Evolutionary conservation across 2,329 filamentous ascomycete species (phyloP).

Genomic region (Cladosporium velox): DNA sequence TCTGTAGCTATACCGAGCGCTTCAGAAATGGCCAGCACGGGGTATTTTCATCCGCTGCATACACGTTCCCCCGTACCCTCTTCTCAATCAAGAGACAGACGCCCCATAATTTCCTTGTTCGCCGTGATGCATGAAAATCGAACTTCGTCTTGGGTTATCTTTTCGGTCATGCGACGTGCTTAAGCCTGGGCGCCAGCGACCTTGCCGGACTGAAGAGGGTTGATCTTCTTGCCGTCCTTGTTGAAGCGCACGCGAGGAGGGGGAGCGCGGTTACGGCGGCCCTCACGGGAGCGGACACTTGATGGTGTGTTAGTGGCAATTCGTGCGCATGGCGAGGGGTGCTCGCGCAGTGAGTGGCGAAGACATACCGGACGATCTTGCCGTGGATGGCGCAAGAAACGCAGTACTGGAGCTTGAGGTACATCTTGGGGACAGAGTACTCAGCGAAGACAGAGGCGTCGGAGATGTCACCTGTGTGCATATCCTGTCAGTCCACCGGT

Average conservation of each 20-base stretch:
- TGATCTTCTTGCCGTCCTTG: conserved; percentile 99
- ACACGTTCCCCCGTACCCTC: conserved; percentile 21
- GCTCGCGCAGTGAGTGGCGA: conserved; percentile 21
- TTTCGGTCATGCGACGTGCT: conserved; percentile 23
- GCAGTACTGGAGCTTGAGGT: conserved; percentile 99
- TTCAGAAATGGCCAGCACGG: conserved; percentile 20
- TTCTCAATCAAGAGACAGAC: conserved; percentile 25
- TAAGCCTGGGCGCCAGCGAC: conserved; percentile 45
- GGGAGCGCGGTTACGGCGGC: conserved; percentile 97
- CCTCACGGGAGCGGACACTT: conserved; percentile 95
- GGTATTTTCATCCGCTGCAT: conserved; percentile 20
- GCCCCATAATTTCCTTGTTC: conserved; percentile 23
- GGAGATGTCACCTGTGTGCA: conserved; percentile 91
- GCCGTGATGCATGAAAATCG: conserved; percentile 23
- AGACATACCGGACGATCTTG: conserved; percentile 99
- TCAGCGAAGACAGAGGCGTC: conserved; percentile 99
- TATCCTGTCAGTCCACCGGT: conserved; percentile 22
- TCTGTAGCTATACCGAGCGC: conserved; percentile 22
- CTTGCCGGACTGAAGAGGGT: conserved; percentile 78
- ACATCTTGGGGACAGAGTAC: conserved; percentile 99
- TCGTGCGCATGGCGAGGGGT: neutral
- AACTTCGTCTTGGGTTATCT: conserved; percentile 23
- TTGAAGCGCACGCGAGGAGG: conserved; percentile 98
- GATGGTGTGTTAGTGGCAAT: conserved; percentile 26
- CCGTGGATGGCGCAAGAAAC: conserved; percentile 99